Conservation (phyloP, 1,284 basidiomycete species). For the Pseudozyma thailandica region DNA sequence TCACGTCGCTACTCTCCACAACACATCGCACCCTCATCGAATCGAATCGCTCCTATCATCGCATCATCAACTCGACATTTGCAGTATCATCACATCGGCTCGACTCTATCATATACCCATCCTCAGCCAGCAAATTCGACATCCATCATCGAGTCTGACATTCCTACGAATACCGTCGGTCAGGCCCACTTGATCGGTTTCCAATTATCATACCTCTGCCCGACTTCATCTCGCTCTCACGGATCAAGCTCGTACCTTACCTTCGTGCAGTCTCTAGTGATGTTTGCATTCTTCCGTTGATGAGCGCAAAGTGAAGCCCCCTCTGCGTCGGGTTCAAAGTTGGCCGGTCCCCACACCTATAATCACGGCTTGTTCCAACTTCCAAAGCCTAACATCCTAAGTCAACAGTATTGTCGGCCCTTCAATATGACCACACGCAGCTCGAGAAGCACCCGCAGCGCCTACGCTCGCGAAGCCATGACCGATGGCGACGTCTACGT, state of each 20-base stretch:
- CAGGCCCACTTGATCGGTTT: no score
- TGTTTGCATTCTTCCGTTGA: background rate
- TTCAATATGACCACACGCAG: conserved; percentile 55
- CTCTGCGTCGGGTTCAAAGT: background rate
- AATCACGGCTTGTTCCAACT: no score
- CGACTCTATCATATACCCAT: no score
- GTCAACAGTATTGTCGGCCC: background rate
- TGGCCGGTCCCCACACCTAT: background rate
- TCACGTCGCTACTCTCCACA: no score
- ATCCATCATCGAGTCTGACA: no score
- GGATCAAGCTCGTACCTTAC: background rate
- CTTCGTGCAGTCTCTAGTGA: background rate
- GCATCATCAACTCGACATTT: no score
- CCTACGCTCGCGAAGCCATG: conserved; percentile 39
- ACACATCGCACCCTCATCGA: no score
- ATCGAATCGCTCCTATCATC: no score
- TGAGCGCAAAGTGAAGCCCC: background rate
- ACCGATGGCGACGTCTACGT: conserved; percentile 66
- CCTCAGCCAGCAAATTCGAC: no score
- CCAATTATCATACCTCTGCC: background rate
- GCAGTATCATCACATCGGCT: no score
- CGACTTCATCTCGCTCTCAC: background rate
- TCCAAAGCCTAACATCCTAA: background rate
- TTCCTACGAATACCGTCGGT: no score
- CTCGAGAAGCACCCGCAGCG: conserved; percentile 46